These are phyloP conservation scores for Ophiostoma australiae DNA, from an alignment of 2,329 filamentous ascomycete genomes.

Conservation along the genomic window DNA sequence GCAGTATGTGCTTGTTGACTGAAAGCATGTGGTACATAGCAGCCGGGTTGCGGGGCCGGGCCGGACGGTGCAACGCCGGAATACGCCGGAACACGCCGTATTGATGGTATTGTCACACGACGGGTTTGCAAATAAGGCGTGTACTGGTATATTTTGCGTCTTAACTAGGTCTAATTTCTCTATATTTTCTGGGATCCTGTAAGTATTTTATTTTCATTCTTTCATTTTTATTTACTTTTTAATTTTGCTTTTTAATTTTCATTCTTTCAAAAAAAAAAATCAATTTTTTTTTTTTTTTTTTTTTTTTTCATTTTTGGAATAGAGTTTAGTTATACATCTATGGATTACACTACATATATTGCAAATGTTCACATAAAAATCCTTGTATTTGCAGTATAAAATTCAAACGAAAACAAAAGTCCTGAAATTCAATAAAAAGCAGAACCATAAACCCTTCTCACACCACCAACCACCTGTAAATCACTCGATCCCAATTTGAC, in stretches of 20 bases:
- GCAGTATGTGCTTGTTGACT: not conserved
- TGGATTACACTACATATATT: too few relatives aligned
- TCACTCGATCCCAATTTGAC: not conserved
- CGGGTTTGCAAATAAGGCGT: not conserved
- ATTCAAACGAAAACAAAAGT: not conserved
- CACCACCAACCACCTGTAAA: not conserved
- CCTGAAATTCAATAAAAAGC: not conserved
- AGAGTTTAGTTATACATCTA: too few relatives aligned
- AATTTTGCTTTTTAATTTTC: not conserved
- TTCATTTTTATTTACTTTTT: not conserved
- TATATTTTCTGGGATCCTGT: too few relatives aligned
- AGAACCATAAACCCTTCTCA: not conserved
- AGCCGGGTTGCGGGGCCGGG: not conserved
- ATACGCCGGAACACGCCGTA: not conserved
- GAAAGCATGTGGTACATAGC: not conserved
- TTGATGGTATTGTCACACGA: not conserved
- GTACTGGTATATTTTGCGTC: not conserved
- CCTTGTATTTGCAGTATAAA: too few relatives aligned
- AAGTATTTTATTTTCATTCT: too few relatives aligned
- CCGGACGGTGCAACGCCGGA: not conserved
- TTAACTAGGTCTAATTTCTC: too few relatives aligned
- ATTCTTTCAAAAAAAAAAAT: too few relatives aligned
- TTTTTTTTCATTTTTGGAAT: not conserved
- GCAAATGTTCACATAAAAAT: too few relatives aligned
- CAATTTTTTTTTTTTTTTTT: not conserved